Evolutionary conservation across 352 stramenopile species (phyloP), one percentile per base, ranked within the genome.

Genomic region (Pythium myriotylum): DNA sequence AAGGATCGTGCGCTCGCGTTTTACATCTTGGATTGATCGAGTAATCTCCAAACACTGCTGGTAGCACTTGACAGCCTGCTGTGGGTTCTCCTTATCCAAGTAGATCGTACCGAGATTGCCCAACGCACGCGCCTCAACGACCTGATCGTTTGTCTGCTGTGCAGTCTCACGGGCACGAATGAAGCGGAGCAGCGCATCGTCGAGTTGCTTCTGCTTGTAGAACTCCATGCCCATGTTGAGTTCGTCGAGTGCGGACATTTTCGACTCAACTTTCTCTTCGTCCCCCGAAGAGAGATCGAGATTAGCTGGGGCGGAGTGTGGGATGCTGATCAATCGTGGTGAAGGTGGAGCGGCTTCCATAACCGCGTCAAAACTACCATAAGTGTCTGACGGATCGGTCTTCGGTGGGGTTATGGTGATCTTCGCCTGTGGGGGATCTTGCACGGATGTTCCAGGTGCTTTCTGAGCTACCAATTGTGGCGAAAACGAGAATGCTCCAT

Each of bases 71-170:
- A 92, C 83, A 10, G 85, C 85, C 27, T 91, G 77, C 20, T 78
- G 60, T 2, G 81, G 70, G n/a, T 87, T 85, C 55, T 89, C 68
- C 48, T 81, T 75, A 61, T 94, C 85, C 29, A 92, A 56, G 46
- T 92, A 84, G 26, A 92, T 83, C 2, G 83, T 92, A 29, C 85
- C 83, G 16, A 92, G 48, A 59, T 94, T 94, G 8, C 83, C 85
- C 10, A 94, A 75, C 3, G 85, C 83, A 16, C 83, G 79, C 12
- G 81, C 85, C 56, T 92, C 85, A 16, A 92, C 80, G 35, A 89
- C 79, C 22, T 75, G 60, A 46, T 90, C 79, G 20, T 77, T 56
- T 0, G 62, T 73, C 14, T 55, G 46, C 16, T 79, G 70, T 0
- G 85, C 82, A 23, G 77, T 71, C 57, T 89, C 77, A 23, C 84